phyloP scores from a whole-genome alignment of 371 early-diverging fungal species.

The Capniomyces stellatus region DNA sequence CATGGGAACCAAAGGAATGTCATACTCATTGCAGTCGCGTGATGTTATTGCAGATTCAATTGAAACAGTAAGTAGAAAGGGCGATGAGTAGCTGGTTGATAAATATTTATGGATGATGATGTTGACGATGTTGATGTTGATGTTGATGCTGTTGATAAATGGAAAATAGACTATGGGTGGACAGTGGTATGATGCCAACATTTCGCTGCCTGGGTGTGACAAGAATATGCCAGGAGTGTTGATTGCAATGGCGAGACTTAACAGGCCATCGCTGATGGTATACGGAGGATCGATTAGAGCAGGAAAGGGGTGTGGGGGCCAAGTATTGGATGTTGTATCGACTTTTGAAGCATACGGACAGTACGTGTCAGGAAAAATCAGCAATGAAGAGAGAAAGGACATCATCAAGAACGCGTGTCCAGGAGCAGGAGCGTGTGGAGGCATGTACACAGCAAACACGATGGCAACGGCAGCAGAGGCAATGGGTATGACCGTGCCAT shows the following conservation, averaged over 20 bases:
- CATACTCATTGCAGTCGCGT: conserved; percentile 85
- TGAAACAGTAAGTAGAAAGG: conserved; percentile 56
- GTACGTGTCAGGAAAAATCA: conserved; percentile 70
- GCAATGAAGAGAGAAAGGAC: conserved; percentile 65
- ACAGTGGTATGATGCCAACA: conserved; percentile 93
- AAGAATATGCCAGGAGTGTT: conserved; percentile 97
- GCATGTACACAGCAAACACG: conserved; percentile 97
- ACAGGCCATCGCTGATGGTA: conserved; percentile 88
- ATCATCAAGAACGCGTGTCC: conserved; percentile 84
- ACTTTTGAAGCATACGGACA: conserved; percentile 93
- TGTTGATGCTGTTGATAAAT: conserved; percentile 91
- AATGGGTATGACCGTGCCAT: conserved; percentile 90
- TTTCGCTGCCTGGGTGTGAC: conserved; percentile 86
- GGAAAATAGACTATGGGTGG: conserved; percentile 58
- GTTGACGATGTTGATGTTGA: too few relatives aligned
- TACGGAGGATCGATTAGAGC: conserved; percentile 82
- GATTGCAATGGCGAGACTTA: conserved; percentile 87
- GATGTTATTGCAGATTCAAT: conserved; percentile 97
- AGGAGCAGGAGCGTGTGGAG: conserved; percentile 94
- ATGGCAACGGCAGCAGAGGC: conserved; percentile 93
- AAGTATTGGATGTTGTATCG: conserved; percentile 73
- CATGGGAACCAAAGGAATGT: conserved; percentile 92
- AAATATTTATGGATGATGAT: too few relatives aligned
- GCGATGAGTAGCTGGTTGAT: too few relatives aligned
- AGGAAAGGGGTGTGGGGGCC: conserved; percentile 43